Evolutionary conservation across 2,329 filamentous ascomycete genomes (phyloP).

Genomic region (Chaetomiaceae sp.): DNA sequence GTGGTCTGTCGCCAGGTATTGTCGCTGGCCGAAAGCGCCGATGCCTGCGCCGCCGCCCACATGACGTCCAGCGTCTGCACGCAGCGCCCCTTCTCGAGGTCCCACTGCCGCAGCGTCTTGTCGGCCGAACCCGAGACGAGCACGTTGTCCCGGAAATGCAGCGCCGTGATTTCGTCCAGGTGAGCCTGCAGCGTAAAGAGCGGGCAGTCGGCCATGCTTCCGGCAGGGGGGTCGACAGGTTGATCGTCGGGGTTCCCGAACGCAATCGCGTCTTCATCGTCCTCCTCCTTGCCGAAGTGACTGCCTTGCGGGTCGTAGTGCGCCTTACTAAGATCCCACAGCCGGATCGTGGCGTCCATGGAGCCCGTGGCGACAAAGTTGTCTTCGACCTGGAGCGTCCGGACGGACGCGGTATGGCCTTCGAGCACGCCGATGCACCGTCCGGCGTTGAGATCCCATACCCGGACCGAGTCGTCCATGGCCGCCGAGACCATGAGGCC

Average conservation of each 20-base stretch:
- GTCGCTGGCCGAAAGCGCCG: slow-evolving; percentile 59
- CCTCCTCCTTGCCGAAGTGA: slow-evolving; percentile 54
- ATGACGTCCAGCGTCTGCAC: slow-evolving; percentile 96
- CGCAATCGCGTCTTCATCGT: slow-evolving; percentile 64
- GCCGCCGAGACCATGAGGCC: slow-evolving; percentile 90
- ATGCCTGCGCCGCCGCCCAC: slow-evolving; percentile 93
- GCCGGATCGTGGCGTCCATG: slow-evolving; percentile 85
- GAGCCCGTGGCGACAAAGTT: slow-evolving; percentile 93
- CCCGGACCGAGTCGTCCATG: slow-evolving; percentile 86
- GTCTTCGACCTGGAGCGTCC: slow-evolving; percentile 88
- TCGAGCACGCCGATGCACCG: slow-evolving; percentile 88
- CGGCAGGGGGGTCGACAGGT: slow-evolving; percentile 64
- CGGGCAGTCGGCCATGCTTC: slow-evolving; percentile 83
- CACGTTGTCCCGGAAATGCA: slow-evolving; percentile 84
- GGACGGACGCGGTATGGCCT: slow-evolving; percentile 90
- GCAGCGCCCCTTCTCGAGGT: slow-evolving; percentile 93
- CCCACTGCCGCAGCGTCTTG: slow-evolving; percentile 97
- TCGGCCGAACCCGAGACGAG: slow-evolving; percentile 94
- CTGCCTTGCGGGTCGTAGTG: slow-evolving; percentile 71
- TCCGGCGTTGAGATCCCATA: slow-evolving; percentile 94
- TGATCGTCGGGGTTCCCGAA: slow-evolving; percentile 68
- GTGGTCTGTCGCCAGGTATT: slow-evolving; percentile 69
- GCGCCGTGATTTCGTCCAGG: slow-evolving; percentile 87
- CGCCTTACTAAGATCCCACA: slow-evolving; percentile 92
- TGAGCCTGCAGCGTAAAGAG: slow-evolving; percentile 87